A percentile compares a stretch with the other conserved stretches of the same genome.
phyloP scores from a whole-genome alignment of 192 early-diverging fungal species.

The Mortierella alpina region DNA sequence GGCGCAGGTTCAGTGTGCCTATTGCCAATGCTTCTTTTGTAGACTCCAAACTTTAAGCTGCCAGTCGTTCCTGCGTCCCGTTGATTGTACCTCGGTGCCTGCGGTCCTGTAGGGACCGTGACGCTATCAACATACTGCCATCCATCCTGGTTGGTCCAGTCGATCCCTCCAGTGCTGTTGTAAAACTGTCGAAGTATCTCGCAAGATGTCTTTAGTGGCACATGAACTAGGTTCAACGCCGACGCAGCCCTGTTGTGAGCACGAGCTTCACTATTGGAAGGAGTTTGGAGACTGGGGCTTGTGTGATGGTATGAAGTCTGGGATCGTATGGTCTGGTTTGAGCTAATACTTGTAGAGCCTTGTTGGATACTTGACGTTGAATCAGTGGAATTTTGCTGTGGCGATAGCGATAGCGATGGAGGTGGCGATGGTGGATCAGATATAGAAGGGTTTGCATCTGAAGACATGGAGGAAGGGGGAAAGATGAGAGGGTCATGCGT shows the following conservation, averaged over 20 bases:
- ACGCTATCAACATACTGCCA: conserved; percentile 44
- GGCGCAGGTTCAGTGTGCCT: no score
- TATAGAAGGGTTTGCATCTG: background rate
- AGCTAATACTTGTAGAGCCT: background rate
- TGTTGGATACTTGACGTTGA: no score
- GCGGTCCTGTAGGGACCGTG: background rate
- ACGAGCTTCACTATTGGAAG: background rate
- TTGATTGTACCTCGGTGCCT: background rate
- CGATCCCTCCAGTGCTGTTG: conserved; percentile 17
- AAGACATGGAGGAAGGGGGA: background rate
- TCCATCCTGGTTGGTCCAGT: conserved; percentile 45
- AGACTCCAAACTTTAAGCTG: background rate
- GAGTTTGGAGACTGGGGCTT: background rate
- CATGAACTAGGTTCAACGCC: conserved; percentile 10
- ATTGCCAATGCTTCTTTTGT: background rate
- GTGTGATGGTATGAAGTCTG: background rate
- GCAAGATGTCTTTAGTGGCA: conserved; percentile 29
- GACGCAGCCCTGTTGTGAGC: conserved; percentile 14
- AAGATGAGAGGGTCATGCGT: background rate
- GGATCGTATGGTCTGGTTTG: background rate
- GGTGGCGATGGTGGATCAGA: conserved; percentile 1
- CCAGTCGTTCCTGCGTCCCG: background rate
- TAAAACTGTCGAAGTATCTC: conserved; percentile 35
- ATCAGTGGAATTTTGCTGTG: no score
- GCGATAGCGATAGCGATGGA: background rate